Evolutionary conservation across 495 filamentous ascomycete genomes (phyloP).

Genomic region (Pseudomonodictys pantanalensis): DNA sequence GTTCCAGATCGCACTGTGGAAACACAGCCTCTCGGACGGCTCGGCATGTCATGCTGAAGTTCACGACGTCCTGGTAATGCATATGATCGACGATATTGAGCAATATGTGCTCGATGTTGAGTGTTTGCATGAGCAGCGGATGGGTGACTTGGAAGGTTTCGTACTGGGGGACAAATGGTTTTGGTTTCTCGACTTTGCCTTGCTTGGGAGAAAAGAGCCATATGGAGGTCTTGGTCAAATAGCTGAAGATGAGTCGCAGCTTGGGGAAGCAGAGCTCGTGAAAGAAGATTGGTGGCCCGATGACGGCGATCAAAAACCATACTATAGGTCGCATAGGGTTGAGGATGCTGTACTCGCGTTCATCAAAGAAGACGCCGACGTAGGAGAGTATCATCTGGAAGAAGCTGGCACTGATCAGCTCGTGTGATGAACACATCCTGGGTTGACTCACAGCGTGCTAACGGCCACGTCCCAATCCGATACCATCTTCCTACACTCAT

Average conservation of each 20-base stretch:
- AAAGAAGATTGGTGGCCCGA: conserved; percentile 1
- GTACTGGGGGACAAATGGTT: conserved; percentile 17
- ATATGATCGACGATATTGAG: conserved; percentile 14
- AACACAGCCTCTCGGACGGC: conserved; percentile 26
- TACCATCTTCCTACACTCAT: conserved; percentile 16
- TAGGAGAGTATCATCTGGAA: conserved; percentile 27
- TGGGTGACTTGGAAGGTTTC: conserved; percentile 1
- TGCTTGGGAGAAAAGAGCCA: neutral
- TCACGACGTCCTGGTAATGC: conserved; percentile 28
- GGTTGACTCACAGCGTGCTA: conserved; percentile 1
- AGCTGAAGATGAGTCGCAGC: conserved; percentile 9
- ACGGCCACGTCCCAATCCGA: conserved; percentile 7
- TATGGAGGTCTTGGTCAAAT: conserved; percentile 1
- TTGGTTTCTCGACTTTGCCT: conserved; percentile 5
- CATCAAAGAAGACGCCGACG: conserved; percentile 30
- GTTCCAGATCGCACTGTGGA: conserved; percentile 11
- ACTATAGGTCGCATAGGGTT: conserved; percentile 24
- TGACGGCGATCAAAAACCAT: conserved; percentile 10
- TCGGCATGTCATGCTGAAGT: conserved; percentile 23
- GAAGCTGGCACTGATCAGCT: neutral
- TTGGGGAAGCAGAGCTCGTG: neutral
- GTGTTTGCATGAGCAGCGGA: conserved; percentile 11
- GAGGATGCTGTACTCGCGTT: conserved; percentile 23
- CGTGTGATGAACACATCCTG: neutral
- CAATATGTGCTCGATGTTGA: conserved; percentile 30